These are phyloP conservation scores for Acanthamoeba castellanii DNA, from an alignment of 208 protist genomes.

Conservation along the genomic window DNA sequence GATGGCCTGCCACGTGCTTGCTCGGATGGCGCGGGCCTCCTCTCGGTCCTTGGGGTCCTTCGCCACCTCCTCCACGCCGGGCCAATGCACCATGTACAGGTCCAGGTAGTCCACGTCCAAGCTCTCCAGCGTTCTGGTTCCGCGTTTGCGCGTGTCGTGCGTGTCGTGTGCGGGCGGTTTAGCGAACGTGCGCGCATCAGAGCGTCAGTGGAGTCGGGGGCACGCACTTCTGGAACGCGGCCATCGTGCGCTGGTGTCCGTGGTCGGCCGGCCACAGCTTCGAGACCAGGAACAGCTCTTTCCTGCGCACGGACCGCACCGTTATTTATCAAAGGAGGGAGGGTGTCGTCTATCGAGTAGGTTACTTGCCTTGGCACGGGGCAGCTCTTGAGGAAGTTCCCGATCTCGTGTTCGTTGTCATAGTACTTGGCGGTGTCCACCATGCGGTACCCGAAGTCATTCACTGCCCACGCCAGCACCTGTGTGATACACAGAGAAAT, in stretches of 20 bases:
- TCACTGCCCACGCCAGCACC: conserved; percentile 32
- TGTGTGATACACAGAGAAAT: too few species aligned
- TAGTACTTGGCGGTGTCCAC: conserved; percentile 48
- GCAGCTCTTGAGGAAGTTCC: conserved; percentile 39
- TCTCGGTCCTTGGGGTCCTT: conserved; percentile 33
- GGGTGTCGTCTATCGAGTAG: too few species aligned
- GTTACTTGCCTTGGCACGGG: background rate
- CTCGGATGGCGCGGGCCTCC: conserved; percentile 8
- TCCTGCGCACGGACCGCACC: background rate
- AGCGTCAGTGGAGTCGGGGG: too few species aligned
- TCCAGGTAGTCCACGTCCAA: conserved; percentile 52
- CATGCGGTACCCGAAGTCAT: conserved; percentile 50
- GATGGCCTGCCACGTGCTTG: conserved; percentile 42
- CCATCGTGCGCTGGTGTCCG: background rate
- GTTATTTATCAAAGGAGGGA: background rate
- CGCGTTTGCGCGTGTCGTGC: too few species aligned
- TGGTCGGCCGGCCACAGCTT: conserved; percentile 66
- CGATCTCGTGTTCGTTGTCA: conserved; percentile 36
- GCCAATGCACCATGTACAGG: conserved; percentile 71
- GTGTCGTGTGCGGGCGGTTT: too few species aligned
- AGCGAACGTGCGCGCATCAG: too few species aligned
- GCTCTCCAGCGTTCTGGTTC: background rate
- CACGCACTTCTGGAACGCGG: background rate
- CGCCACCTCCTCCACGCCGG: conserved; percentile 18
- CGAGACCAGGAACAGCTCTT: conserved; percentile 30